Evolutionary conservation across 306 rosid species (phyloP).

Genomic region (Mucuna pruriens): DNA sequence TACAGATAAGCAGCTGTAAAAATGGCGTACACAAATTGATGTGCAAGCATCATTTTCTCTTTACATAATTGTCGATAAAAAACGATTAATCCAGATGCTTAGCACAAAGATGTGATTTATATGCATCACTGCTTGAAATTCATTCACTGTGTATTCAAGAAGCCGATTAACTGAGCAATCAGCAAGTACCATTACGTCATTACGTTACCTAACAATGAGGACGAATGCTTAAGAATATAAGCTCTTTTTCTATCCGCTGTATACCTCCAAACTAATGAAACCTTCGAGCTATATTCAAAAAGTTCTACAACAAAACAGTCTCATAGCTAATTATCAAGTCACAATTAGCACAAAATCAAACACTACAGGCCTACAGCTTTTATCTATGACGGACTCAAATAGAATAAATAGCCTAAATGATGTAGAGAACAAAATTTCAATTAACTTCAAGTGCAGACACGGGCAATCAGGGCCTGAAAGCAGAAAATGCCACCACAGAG

Average conservation of each 20-base stretch:
- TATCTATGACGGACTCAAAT: constrained; percentile 36
- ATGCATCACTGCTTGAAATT: not conserved
- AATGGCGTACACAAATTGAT: no score
- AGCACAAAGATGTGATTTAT: no score
- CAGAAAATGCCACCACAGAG: constrained; percentile 92
- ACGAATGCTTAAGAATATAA: constrained; percentile 1
- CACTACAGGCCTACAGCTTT: constrained; percentile 43
- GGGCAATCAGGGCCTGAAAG: constrained; percentile 78
- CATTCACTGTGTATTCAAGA: not conserved
- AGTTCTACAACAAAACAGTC: constrained; percentile 36
- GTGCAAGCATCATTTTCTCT: no score
- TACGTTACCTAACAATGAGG: constrained; percentile 28
- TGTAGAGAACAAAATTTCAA: constrained; percentile 53
- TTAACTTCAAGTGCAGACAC: constrained; percentile 34
- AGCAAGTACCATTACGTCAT: no score
- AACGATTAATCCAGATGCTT: no score
- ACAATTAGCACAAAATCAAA: constrained; percentile 36
- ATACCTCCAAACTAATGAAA: constrained; percentile 32
- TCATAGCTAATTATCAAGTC: constrained; percentile 30
- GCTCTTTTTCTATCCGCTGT: constrained; percentile 22
- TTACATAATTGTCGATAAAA: no score
- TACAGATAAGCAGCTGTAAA: no score
- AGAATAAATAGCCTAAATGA: constrained; percentile 55
- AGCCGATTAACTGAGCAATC: not conserved
- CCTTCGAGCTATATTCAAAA: constrained; percentile 15